Percentiles rank a stretch among this genome's conserved stretches.
phyloP scores from a whole-genome alignment of 257 asterid genomes.

The Solanum boliviense region DNA sequence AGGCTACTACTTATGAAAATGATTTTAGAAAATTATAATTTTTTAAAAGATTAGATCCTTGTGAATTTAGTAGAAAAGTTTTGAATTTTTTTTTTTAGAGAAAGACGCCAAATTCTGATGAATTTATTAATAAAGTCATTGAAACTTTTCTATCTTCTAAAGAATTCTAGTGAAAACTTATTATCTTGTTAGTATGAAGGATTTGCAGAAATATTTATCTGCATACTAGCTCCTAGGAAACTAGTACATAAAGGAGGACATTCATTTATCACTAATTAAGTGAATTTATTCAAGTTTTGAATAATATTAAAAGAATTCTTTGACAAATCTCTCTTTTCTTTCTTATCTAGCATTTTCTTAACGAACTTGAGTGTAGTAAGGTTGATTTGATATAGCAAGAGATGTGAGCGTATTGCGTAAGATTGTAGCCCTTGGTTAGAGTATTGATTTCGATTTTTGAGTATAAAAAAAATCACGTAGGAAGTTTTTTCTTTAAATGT shows the following conservation, averaged over 20 bases:
- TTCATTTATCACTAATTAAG: not conserved
- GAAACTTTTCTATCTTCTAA: not conserved
- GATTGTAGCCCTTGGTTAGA: not conserved
- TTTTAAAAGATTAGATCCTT: not conserved
- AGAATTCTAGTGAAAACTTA: not conserved
- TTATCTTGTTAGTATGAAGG: not conserved
- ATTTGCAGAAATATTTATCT: not conserved
- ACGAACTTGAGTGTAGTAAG: not conserved
- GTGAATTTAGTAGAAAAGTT: not conserved
- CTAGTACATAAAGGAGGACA: not conserved
- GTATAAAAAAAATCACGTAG: not conserved
- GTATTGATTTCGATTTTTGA: not conserved
- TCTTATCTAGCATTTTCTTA: not conserved
- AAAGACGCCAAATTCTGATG: not conserved
- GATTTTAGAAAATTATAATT: not conserved
- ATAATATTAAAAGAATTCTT: not conserved
- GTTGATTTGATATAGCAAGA: not conserved
- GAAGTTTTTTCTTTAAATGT: no score
- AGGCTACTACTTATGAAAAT: not conserved
- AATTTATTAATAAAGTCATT: not conserved
- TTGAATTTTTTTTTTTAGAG: not conserved
- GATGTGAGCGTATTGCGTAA: not conserved
- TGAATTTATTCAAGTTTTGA: not conserved
- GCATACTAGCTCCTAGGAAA: not conserved
- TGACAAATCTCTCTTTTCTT: not conserved